Base-by-base conservation (phyloP, 2,329 filamentous ascomycete species). In the Fusarium compactum region DNA sequence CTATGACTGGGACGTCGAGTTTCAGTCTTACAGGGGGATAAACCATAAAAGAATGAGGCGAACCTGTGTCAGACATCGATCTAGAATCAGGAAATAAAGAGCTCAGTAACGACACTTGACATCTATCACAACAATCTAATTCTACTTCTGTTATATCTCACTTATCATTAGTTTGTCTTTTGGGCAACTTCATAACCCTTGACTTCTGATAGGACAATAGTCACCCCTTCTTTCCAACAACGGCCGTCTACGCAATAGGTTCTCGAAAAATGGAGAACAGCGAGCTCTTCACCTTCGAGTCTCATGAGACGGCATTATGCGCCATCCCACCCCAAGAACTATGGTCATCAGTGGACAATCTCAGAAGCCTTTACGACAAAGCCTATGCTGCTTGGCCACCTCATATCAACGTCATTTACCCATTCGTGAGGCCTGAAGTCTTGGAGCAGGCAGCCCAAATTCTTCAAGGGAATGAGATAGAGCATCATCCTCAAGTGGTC, bases 331-430 rank as follows among this genome's bases (percentile, higher is more conserved):
- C 89, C 0, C 69, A 72, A 24, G 70, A 80, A 51, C 75, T 85
- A 38, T 87, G 85, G 80, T 66, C 80, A 2, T 72, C 84, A 6
- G 76, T 90, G 54, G 83, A 91, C 69, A 79, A 80, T 16, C 78
- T 92, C 5, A 85, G 90, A 46, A 82, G 81, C n/a, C 79, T 89
- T 15, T 89, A 92, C 78, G 90, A 92, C 77, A 88, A 87, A 65
- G 83, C 85, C 1, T 86, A 85, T 69, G 81, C 81, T 27, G 87
- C 83, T 77, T 92, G 90, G 90, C 89, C 90, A 6, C 87, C 89
- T 15, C 90, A 92, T 71, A 76, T 92, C 72, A 92, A 91, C 70
- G 77, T 92, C 27, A 72, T 91, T 24, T 92, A 92, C 74, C 90
- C 90, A 0, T 92, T 91, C 75, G 87, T 91, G 9, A 76, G 78